Conservation (phyloP, 1,284 basidiomycete genomes). For the Melampsora larici-populina region DNA sequence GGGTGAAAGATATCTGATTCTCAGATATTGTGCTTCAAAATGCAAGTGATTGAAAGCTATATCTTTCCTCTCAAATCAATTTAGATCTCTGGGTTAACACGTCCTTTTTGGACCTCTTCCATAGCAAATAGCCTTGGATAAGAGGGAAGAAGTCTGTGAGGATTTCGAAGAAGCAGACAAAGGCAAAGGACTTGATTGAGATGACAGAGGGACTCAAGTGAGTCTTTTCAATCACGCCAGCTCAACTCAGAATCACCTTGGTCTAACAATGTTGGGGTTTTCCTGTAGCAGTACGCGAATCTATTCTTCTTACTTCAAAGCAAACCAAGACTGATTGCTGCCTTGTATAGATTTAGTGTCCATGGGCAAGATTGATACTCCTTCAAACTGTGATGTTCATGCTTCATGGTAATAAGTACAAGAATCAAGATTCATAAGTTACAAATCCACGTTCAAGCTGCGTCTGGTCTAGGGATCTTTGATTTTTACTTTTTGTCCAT, state of each 20-base stretch:
- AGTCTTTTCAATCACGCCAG: neutral
- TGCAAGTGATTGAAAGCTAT: constrained; percentile 58
- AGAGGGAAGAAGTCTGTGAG: constrained; percentile 77
- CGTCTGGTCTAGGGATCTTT: too few species aligned
- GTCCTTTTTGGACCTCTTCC: neutral
- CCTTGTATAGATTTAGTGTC: constrained; percentile 95
- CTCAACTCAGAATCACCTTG: neutral
- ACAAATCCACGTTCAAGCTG: too few species aligned
- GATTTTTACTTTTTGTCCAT: too few species aligned
- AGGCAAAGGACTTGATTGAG: constrained; percentile 80
- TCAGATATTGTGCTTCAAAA: too few species aligned
- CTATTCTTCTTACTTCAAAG: constrained; percentile 97
- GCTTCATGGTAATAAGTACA: constrained; percentile 98
- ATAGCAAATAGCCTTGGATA: constrained; percentile 52
- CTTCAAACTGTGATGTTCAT: constrained; percentile 99
- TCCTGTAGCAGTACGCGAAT: constrained; percentile 86
- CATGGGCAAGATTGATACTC: constrained; percentile 92
- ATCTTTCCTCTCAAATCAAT: too few species aligned
- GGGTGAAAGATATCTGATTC: constrained; percentile 64
- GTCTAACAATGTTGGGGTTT: neutral
- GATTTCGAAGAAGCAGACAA: constrained; percentile 92
- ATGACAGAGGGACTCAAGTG: constrained; percentile 75
- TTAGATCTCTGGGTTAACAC: neutral
- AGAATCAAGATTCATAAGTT: constrained; percentile 95
- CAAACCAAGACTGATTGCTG: constrained; percentile 92